Evolutionary conservation across 2,329 filamentous ascomycete species (phyloP), one percentile per base, ranked within the genome.

Genomic region (Trichophyton verrucosum): DNA sequence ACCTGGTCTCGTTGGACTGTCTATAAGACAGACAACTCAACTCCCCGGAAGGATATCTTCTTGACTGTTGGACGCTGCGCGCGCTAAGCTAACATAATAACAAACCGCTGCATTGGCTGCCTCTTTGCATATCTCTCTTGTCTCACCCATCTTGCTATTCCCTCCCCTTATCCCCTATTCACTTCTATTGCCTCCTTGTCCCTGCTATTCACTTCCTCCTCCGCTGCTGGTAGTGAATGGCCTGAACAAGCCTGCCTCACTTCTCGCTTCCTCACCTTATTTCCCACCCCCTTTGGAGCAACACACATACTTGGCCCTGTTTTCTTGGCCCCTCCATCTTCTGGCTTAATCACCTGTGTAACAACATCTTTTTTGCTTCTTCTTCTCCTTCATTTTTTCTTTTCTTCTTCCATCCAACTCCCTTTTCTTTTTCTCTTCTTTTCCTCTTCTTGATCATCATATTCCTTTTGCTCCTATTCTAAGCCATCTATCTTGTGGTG

Each of bases 321-420:
- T 44, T 42, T 57, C 55, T 57, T 57, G 55, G 55, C 55, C 17
- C 15, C 30, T 55, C 27, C 20, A 47, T 22, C n/a, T 51, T 51
- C 47, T 55, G 46, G 17, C 47, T 55, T 36, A 36, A 33, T 55
- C 47, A n/a, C 33, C 30, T 42, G 36, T 51, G 44, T 51, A 55
- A 55, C 49, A 53, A 55, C 36, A 60, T 30, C 15, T 36, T 13
- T 38, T 33, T 51, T 38, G 40, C 24, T 27, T 17, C 13, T 20
- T 15, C 24, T 42, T 38, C 22, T 49, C 33, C 33, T 36, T 11
- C 13, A 15, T 44, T 47, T 49, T 20, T 13, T 49, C 6, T 49
- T 49, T 49, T 24, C 22, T 49, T 9, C n/a, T 49, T 20, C n/a
- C 46, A 9, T 27, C 22, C 3, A 24, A 24, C 20, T 51, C 47